Percentiles rank a stretch among this genome's conserved stretches.
These are phyloP conservation scores for Mucor velutinosus DNA, from an alignment of 371 early-diverging fungal genomes.

Conservation along the genomic window DNA sequence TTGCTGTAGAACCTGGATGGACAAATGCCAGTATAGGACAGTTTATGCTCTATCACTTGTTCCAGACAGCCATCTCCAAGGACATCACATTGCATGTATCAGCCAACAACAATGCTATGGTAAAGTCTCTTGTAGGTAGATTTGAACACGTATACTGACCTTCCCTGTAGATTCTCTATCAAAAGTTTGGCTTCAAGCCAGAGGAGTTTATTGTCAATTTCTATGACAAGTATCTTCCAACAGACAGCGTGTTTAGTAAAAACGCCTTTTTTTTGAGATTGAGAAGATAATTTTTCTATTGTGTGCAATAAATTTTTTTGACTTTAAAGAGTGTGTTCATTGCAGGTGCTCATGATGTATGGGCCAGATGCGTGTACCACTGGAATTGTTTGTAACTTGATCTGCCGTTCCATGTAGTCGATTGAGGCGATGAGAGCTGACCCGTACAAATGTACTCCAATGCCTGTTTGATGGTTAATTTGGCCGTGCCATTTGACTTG, in stretches of 20 bases:
- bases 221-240: constrained; percentile 90
- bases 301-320: too few species aligned
- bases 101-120: constrained; percentile 94
- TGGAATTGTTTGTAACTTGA: too few species aligned
- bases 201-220: constrained; percentile 91
- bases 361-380: too few species aligned
- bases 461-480: too few species aligned
- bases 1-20: constrained; percentile 90
- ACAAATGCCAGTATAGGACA: constrained; percentile 82
- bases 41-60: constrained; percentile 87
- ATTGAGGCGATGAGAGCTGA: too few species aligned
- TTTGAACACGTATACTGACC: neutral
- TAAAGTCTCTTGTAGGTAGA: constrained; percentile 23
- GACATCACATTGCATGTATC: constrained; percentile 94
- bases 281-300: too few species aligned
- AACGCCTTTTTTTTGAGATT: constrained; percentile 90
- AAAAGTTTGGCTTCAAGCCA: constrained; percentile 94
- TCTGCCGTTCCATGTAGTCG: too few species aligned
- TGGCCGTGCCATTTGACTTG: too few species aligned
- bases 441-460: too few species aligned
- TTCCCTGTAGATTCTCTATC: constrained; percentile 76
- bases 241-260: constrained; percentile 74
- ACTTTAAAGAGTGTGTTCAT: too few species aligned
- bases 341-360: too few species aligned
- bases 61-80: constrained; percentile 72